Conservation (phyloP, 805 yeast genomes). For the Saturnispora serradocipensis region DNA sequence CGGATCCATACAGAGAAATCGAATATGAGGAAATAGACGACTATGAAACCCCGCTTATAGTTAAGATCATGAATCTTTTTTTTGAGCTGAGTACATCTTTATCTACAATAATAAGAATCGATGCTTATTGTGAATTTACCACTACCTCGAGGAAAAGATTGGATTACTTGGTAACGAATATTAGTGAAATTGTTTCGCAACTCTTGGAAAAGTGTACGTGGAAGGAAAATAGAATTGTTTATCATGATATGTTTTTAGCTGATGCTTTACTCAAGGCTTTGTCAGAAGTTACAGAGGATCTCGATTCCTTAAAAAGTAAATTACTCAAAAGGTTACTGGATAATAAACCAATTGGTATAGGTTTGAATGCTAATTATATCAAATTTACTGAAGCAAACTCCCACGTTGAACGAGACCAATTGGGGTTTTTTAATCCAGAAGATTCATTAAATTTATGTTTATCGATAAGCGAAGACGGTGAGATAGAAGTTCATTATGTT, state of each 20-base stretch:
- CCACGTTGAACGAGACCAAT: conserved; percentile 2
- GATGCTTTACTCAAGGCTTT: background rate
- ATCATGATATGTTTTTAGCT: background rate
- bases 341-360: background rate
- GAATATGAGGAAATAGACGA: background rate
- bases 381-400: conserved; percentile 6
- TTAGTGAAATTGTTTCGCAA: background rate
- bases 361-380: conserved; percentile 2
- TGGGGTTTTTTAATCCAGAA: background rate
- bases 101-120: background rate
- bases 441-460: conserved; percentile 1
- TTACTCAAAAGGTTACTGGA: background rate
- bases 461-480: background rate
- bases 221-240: background rate
- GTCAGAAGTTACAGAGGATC: background rate
- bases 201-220: background rate
- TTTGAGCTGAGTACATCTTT: background rate
- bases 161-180: background rate
- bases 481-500: conserved; percentile 25
- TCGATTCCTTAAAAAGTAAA: background rate
- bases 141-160: background rate
- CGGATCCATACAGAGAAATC: background rate
- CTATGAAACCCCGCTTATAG: background rate
- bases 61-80: background rate
- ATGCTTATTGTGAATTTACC: background rate